phyloP scores from a whole-genome alignment of 2,329 filamentous ascomycete genomes.

The Ceratocystis alfenasii region DNA sequence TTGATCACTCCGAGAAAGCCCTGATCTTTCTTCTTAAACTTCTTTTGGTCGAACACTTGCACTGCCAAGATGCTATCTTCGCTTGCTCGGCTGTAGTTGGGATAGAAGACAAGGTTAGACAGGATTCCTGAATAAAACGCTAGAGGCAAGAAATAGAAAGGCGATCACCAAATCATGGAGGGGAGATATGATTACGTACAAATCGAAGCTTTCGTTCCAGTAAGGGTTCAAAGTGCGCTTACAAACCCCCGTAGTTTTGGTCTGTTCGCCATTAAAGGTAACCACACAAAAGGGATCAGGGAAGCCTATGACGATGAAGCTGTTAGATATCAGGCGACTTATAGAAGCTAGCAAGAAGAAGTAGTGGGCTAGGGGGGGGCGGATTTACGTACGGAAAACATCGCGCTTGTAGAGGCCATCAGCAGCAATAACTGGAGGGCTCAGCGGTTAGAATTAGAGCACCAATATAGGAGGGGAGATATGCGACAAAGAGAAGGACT shows the following conservation, averaged over 20 bases:
- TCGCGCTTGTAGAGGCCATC: slow-evolving; percentile 98
- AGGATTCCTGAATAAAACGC: neutral
- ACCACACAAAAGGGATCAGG: slow-evolving; percentile 96
- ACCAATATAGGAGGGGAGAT: neutral
- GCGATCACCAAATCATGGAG: slow-evolving; percentile 27
- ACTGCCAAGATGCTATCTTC: slow-evolving; percentile 96
- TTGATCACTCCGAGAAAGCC: slow-evolving; percentile 97
- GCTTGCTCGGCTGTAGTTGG: slow-evolving; percentile 58
- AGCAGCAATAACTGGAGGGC: slow-evolving; percentile 76
- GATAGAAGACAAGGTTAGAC: neutral
- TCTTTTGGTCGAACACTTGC: slow-evolving; percentile 98
- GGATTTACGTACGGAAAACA: slow-evolving; percentile 73
- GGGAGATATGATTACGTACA: slow-evolving; percentile 44
- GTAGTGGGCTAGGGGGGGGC: too few relatives aligned
- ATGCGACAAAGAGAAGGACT: neutral
- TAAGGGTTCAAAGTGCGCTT: slow-evolving; percentile 99
- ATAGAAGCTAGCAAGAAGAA: too few relatives aligned
- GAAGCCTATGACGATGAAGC: slow-evolving; percentile 52
- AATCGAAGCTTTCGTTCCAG: slow-evolving; percentile 98
- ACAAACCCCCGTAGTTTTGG: slow-evolving; percentile 91
- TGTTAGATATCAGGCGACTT: too few relatives aligned
- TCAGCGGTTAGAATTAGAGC: slow-evolving; percentile 2
- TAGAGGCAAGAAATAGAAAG: slow-evolving; percentile 8
- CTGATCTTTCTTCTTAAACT: slow-evolving; percentile 99
- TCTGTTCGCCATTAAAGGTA: slow-evolving; percentile 95